phyloP scores from a whole-genome alignment of 768 basidiomycete species.

The Collybiopsis luxurians region DNA sequence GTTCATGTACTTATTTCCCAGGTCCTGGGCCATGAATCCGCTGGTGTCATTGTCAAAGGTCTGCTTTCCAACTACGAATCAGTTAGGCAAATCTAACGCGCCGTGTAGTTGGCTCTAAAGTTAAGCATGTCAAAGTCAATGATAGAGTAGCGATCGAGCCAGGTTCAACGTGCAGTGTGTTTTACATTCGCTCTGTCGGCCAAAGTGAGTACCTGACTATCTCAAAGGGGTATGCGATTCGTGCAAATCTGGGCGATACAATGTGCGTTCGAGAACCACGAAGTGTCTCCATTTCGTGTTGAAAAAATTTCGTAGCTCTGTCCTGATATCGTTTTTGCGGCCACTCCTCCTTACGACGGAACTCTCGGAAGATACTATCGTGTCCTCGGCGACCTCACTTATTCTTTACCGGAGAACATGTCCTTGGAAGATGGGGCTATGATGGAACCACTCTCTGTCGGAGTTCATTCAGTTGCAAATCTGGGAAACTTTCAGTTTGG shows the following conservation, averaged over 20 bases:
- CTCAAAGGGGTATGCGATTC: slow-evolving; percentile 55
- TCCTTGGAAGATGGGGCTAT: slow-evolving; percentile 94
- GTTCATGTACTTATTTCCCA: slow-evolving; percentile 20
- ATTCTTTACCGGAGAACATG: slow-evolving; percentile 78
- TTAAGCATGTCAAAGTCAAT: slow-evolving; percentile 75
- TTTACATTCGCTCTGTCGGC: background rate
- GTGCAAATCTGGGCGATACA: slow-evolving; percentile 83
- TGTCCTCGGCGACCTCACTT: slow-evolving; percentile 82
- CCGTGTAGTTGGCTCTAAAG: slow-evolving; percentile 64
- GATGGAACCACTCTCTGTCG: slow-evolving; percentile 96
- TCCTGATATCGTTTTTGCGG: slow-evolving; percentile 83
- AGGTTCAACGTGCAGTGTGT: slow-evolving; percentile 74
- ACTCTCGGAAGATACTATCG: slow-evolving; percentile 86
- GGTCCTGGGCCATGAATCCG: slow-evolving; percentile 94
- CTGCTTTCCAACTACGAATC: background rate
- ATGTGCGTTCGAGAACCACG: slow-evolving; percentile 42
- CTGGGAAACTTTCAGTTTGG: slow-evolving; percentile 70
- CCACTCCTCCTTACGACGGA: slow-evolving; percentile 92
- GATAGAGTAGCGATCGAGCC: slow-evolving; percentile 93
- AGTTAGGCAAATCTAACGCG: background rate
- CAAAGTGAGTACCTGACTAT: slow-evolving; percentile 1
- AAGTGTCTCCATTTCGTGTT: background rate
- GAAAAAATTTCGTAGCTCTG: slow-evolving; percentile 57
- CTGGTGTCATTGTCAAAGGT: slow-evolving; percentile 76
- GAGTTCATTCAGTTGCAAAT: slow-evolving; percentile 81